These are phyloP conservation scores for Thymus quinquecostatus DNA, from an alignment of 257 asterid species.

Conservation along the genomic window DNA sequence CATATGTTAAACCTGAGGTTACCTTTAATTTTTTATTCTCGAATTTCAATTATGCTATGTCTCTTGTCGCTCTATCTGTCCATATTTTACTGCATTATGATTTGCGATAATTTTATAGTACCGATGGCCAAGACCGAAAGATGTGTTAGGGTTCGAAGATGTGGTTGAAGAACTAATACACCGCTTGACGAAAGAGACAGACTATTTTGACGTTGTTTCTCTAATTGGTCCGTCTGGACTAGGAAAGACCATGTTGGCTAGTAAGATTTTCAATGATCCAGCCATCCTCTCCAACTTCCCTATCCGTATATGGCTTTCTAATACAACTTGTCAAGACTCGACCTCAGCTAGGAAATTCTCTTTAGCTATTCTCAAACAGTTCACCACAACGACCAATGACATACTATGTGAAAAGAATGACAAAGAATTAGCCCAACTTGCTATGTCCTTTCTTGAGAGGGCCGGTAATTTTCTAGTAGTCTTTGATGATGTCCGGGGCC, in stretches of 20 bases:
- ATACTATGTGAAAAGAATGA: neutral
- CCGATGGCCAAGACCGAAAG: too few relatives aligned
- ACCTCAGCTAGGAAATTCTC: neutral
- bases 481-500: slow-evolving; percentile 42
- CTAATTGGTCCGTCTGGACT: neutral
- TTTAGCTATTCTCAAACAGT: neutral
- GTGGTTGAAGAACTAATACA: too few relatives aligned
- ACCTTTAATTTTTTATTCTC: too few relatives aligned
- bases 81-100: too few relatives aligned
- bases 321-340: neutral
- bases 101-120: too few relatives aligned
- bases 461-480: neutral
- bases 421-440: neutral
- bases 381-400: neutral
- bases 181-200: neutral
- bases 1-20: too few relatives aligned
- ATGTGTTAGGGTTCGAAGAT: too few relatives aligned
- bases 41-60: too few relatives aligned
- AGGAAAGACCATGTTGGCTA: neutral
- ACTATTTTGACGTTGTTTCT: neutral
- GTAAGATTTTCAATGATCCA: neutral
- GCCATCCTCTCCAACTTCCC: neutral
- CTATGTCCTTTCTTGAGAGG: too few relatives aligned
- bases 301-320: neutral
- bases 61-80: too few relatives aligned